These are phyloP conservation scores for Gracilaria caudata DNA, from an alignment of 23 red algal genomes.

Conservation along the genomic window DNA sequence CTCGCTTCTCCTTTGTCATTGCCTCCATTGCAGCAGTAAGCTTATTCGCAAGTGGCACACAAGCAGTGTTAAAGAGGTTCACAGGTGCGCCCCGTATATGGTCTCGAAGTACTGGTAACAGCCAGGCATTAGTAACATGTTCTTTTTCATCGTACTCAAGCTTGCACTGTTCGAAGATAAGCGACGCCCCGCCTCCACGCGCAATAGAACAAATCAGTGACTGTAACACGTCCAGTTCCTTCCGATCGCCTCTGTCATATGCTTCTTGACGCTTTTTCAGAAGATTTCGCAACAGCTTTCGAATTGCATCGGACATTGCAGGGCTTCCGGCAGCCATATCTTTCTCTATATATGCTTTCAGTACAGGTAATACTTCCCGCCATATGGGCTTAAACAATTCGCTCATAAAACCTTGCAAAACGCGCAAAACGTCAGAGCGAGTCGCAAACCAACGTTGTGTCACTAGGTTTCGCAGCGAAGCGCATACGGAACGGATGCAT, in stretches of 20 bases:
- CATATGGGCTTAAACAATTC: slow-evolving; percentile 22
- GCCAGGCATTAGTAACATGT: slow-evolving; percentile 66
- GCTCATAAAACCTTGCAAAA: slow-evolving; percentile 22
- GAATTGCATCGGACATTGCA: slow-evolving; percentile 27
- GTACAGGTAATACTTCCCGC: slow-evolving; percentile 37
- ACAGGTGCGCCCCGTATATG: slow-evolving; percentile 51
- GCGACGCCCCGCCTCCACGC: slow-evolving; percentile 58
- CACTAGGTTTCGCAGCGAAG: slow-evolving; percentile 9
- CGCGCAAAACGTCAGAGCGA: slow-evolving; percentile 40
- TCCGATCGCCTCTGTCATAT: slow-evolving; percentile 27
- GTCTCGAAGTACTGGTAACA: slow-evolving; percentile 61
- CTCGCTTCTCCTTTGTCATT: slow-evolving; percentile 42
- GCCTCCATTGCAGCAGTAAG: slow-evolving; percentile 5
- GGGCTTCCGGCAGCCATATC: slow-evolving; percentile 40
- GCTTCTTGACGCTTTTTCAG: slow-evolving; percentile 34
- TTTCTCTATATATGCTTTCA: slow-evolving; percentile 51
- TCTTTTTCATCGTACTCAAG: slow-evolving; percentile 50
- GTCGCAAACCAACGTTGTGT: slow-evolving; percentile 18
- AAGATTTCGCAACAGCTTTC: background rate
- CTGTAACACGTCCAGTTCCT: slow-evolving; percentile 18
- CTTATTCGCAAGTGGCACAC: slow-evolving; percentile 48
- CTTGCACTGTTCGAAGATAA: slow-evolving; percentile 28
- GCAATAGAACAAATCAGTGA: slow-evolving; percentile 41
- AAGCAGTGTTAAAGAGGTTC: slow-evolving; percentile 13
- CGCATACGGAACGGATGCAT: background rate